phyloP scores from a whole-genome alignment of 2,329 filamentous ascomycete genomes.

The Amauroascus verrucosus region DNA sequence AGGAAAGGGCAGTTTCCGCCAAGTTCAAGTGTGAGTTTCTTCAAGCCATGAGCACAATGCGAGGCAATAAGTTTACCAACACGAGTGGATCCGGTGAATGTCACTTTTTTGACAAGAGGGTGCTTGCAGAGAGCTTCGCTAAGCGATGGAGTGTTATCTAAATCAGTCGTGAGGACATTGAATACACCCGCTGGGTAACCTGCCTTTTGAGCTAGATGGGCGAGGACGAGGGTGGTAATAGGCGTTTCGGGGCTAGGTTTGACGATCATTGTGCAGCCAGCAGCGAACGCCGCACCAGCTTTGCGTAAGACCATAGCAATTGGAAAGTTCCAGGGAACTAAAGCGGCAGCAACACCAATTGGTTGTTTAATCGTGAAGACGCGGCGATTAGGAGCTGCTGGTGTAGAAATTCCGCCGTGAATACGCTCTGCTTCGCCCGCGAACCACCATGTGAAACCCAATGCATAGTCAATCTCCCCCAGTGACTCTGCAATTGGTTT shows the following conservation, averaged over 20 bases:
- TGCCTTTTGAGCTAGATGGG: slow-evolving; percentile 26
- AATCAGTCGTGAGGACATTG: slow-evolving; percentile 28
- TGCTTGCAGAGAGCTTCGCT: slow-evolving; percentile 27
- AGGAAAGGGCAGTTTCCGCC: slow-evolving; percentile 37
- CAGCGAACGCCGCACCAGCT: slow-evolving; percentile 29
- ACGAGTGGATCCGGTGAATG: slow-evolving; percentile 28
- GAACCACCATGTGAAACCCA: slow-evolving; percentile 73
- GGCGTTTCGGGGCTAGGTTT: slow-evolving; percentile 32
- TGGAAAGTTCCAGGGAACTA: slow-evolving; percentile 86
- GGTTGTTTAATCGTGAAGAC: slow-evolving; percentile 73
- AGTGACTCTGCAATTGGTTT: slow-evolving; percentile 69
- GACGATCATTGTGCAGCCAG: slow-evolving; percentile 32
- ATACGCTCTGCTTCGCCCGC: slow-evolving; percentile 63
- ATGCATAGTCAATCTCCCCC: slow-evolving; percentile 62
- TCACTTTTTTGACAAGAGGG: slow-evolving; percentile 26
- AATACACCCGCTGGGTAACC: slow-evolving; percentile 28
- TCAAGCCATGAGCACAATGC: slow-evolving; percentile 29
- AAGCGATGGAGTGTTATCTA: slow-evolving; percentile 25
- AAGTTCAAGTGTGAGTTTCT: slow-evolving; percentile 37
- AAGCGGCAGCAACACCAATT: slow-evolving; percentile 70
- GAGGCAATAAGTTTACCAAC: slow-evolving; percentile 28
- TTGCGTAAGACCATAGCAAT: slow-evolving; percentile 55
- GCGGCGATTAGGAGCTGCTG: slow-evolving; percentile 59
- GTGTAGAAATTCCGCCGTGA: slow-evolving; percentile 65
- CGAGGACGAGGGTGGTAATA: slow-evolving; percentile 26